Evolutionary conservation across 805 yeast species (phyloP).

Genomic region (Wickerhamomyces queroliae): DNA sequence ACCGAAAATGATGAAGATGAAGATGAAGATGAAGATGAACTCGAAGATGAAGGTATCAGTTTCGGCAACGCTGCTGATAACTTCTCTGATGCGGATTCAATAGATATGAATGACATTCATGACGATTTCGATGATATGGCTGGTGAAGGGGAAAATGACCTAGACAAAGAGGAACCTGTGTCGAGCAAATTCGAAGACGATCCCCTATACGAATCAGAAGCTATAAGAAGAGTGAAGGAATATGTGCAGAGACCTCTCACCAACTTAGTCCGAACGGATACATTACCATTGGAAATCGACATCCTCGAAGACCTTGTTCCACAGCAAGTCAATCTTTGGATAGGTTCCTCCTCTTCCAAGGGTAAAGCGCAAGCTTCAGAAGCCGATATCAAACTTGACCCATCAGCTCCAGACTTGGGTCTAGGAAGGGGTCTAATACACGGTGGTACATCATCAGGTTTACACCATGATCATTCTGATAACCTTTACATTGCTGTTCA

Average conservation of each 20-base stretch:
- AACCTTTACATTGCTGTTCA: slow-evolving; percentile 57
- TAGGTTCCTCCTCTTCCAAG: slow-evolving; percentile 36
- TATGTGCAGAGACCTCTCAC: slow-evolving; percentile 61
- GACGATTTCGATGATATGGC: slow-evolving; percentile 44
- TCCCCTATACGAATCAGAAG: slow-evolving; percentile 28
- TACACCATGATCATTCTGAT: slow-evolving; percentile 81
- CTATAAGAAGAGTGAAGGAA: slow-evolving; percentile 38
- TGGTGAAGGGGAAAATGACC: slow-evolving; percentile 12
- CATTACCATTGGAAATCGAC: slow-evolving; percentile 35
- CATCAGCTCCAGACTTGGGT: slow-evolving; percentile 25
- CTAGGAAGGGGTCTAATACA: slow-evolving; percentile 54
- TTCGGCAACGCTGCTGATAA: slow-evolving; percentile 5
- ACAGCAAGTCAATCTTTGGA: slow-evolving; percentile 74
- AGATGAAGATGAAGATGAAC: slow-evolving; percentile 12
- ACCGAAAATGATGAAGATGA: slow-evolving; percentile 14
- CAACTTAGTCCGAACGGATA: slow-evolving; percentile 23
- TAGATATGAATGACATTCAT: slow-evolving; percentile 37
- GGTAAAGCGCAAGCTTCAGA: slow-evolving; percentile 1
- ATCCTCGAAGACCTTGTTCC: slow-evolving; percentile 42
- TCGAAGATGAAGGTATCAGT: slow-evolving; percentile 10
- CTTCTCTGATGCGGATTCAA: slow-evolving; percentile 34
- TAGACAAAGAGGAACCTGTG: slow-evolving; percentile 8
- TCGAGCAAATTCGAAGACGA: slow-evolving; percentile 15
- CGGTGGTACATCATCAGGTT: slow-evolving; percentile 60
- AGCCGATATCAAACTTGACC: slow-evolving; percentile 13